Base-by-base conservation (phyloP, 2,329 filamentous ascomycete genomes). In the Juglanconis sp. region DNA sequence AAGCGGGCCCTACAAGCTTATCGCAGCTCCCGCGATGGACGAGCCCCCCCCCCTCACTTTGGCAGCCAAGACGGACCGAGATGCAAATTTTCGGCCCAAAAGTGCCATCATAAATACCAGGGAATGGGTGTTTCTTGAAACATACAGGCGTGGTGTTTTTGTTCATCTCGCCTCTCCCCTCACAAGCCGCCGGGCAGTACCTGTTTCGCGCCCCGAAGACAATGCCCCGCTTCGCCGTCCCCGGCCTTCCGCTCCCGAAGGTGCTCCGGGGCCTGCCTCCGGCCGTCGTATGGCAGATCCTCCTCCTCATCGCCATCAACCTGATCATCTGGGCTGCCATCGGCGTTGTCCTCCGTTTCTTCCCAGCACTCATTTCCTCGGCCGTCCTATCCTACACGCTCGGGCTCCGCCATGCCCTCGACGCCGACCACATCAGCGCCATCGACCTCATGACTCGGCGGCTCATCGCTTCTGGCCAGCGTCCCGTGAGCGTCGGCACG, bases 381-480 rank as follows among this genome's bases (percentile, higher is more conserved):
- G 91, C 92, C 1, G 87, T 93, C 2, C 83, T 98, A 1, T 88
- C 93, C 32, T 98, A 96, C 73, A 91, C 91, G 0, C 83, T 98
- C 10, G 94, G 94, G 3, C 83, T 98, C 11, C 89, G 94, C 47
- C 94, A 98, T 79, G 94, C 94, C n/a, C 85, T 98, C 49, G 95
- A 98, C 70, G 95, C 94, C n/a, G 94, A 98, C 74, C 95, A 98
- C 72, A 84, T 83, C 68, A 76, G 76, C 68, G 94, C 93, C 64
- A 99, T 98, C 68, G 94, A 98, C 74, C 83, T 98, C 42, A 96
- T 96, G 88, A 98, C 95, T 1, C 84, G 95, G 3, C 87, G 94
- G 6, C 84, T 98, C 31, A 86, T 98, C 42, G 93, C 93, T 0
- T 85, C 90, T 0, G 92, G 92, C 17, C 91, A 95, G 70, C 85